phyloP scores from a whole-genome alignment of 805 yeast species.

The Candida gorgasii region DNA sequence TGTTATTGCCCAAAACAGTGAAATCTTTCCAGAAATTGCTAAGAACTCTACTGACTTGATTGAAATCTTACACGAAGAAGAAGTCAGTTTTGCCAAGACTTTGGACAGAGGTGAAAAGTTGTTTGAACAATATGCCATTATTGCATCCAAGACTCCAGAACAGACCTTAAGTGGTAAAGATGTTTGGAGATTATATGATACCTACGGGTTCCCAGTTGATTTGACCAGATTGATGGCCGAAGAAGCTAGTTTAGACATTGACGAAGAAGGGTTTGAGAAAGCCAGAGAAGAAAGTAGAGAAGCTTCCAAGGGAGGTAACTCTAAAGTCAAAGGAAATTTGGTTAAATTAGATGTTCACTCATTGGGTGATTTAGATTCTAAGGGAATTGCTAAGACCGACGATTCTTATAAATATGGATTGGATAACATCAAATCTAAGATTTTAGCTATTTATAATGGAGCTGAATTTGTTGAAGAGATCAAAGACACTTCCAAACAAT shows the following conservation, averaged over 20 bases:
- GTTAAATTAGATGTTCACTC: conserved; percentile 92
- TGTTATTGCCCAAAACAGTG: conserved; percentile 81
- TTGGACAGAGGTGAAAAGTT: conserved; percentile 97
- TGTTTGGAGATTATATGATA: conserved; percentile 98
- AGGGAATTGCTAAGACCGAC: conserved; percentile 74
- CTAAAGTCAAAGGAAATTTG: conserved; percentile 53
- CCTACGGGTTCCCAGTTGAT: conserved; percentile 99
- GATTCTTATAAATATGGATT: conserved; percentile 76
- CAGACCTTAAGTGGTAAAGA: conserved; percentile 87
- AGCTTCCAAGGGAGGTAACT: conserved; percentile 89
- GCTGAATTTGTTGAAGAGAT: conserved; percentile 55
- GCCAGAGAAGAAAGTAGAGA: conserved; percentile 89
- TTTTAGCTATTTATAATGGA: conserved; percentile 73
- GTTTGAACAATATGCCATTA: conserved; percentile 88
- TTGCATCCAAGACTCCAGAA: conserved; percentile 72
- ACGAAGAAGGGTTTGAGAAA: conserved; percentile 87
- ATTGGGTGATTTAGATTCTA: conserved; percentile 65
- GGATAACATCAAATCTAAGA: conserved; percentile 66
- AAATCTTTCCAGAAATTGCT: conserved; percentile 88
- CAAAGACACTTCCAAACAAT: conserved; percentile 43
- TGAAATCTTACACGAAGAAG: conserved; percentile 95
- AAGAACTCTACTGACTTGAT: conserved; percentile 71
- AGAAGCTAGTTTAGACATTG: conserved; percentile 91
- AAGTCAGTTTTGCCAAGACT: conserved; percentile 90
- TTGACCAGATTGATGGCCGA: conserved; percentile 98